Percentiles rank a stretch among this genome's conserved stretches.
phyloP scores from a whole-genome alignment of 2,329 filamentous ascomycete species.

The Xylaria sp. region DNA sequence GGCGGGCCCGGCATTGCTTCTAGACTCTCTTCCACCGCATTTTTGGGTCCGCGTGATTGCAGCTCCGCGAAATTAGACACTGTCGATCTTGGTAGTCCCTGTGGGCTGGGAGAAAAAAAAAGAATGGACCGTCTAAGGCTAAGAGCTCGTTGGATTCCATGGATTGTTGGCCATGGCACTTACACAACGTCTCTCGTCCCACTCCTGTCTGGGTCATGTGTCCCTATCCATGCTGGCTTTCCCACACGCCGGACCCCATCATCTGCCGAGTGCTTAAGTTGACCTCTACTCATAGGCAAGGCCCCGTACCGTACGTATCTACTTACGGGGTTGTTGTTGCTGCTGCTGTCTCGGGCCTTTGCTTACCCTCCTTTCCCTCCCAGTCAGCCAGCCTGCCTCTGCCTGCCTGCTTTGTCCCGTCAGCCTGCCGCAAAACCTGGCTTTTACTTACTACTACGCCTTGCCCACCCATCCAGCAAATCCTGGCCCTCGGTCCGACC shows the following conservation, averaged over 20 bases:
- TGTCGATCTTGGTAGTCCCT: slow-evolving; percentile 14
- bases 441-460: not conserved
- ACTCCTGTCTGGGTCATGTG: slow-evolving; percentile 29
- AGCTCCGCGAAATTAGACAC: slow-evolving; percentile 23
- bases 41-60: slow-evolving; percentile 20
- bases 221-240: slow-evolving; percentile 14
- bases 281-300: slow-evolving; percentile 19
- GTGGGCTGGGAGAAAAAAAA: slow-evolving; percentile 1
- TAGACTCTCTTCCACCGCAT: slow-evolving; percentile 20
- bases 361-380: not conserved
- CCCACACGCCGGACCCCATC: slow-evolving; percentile 18
- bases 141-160: slow-evolving; percentile 19
- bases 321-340: not conserved
- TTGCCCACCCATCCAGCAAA: not conserved
- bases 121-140: slow-evolving; percentile 12
- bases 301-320: slow-evolving; percentile 6
- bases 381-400: too few relatives aligned
- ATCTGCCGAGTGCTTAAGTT: slow-evolving; percentile 19
- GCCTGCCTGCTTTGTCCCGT: not conserved
- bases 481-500: not conserved
- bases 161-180: slow-evolving; percentile 14
- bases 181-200: slow-evolving; percentile 19
- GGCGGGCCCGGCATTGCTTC: slow-evolving; percentile 23
- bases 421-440: not conserved
- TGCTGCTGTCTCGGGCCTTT: not conserved